phyloP scores from a whole-genome alignment of 1,284 basidiomycete genomes.

The Pseudozyma hubeiensis region DNA sequence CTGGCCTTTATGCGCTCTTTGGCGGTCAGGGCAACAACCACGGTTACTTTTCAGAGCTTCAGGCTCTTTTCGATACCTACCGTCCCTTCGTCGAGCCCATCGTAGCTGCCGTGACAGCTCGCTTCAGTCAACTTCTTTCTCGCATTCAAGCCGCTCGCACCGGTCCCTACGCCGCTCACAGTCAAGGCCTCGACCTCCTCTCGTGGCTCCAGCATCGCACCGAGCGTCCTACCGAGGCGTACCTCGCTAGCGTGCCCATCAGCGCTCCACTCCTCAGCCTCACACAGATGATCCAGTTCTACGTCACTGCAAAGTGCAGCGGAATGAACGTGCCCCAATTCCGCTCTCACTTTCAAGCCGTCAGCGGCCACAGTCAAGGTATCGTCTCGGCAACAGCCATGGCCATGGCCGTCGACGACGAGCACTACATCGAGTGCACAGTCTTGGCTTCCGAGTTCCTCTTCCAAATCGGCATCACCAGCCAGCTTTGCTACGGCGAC shows the following conservation, averaged over 20 bases:
- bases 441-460: constrained; percentile 87
- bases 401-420: constrained; percentile 79
- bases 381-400: constrained; percentile 87
- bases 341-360: constrained; percentile 79
- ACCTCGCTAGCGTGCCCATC: constrained; percentile 89
- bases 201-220: constrained; percentile 82
- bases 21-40: constrained; percentile 95
- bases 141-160: constrained; percentile 47
- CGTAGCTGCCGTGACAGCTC: constrained; percentile 69
- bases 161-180: constrained; percentile 3
- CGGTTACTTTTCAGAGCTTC: constrained; percentile 94
- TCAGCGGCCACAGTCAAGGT: constrained; percentile 96
- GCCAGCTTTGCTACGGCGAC: constrained; percentile 63
- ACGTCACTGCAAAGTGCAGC: constrained; percentile 79
- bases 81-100: constrained; percentile 82
- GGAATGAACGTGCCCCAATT: constrained; percentile 82
- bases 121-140: background rate
- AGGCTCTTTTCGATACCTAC: constrained; percentile 89
- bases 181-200: constrained; percentile 79
- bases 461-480: constrained; percentile 81
- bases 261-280: constrained; percentile 94
- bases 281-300: constrained; percentile 91
- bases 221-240: constrained; percentile 80
- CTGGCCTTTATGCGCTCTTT: constrained; percentile 87
- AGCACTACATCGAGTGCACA: constrained; percentile 79